Base-by-base conservation (phyloP, 345 rosid genomes). In the Boechera retrofracta region DNA sequence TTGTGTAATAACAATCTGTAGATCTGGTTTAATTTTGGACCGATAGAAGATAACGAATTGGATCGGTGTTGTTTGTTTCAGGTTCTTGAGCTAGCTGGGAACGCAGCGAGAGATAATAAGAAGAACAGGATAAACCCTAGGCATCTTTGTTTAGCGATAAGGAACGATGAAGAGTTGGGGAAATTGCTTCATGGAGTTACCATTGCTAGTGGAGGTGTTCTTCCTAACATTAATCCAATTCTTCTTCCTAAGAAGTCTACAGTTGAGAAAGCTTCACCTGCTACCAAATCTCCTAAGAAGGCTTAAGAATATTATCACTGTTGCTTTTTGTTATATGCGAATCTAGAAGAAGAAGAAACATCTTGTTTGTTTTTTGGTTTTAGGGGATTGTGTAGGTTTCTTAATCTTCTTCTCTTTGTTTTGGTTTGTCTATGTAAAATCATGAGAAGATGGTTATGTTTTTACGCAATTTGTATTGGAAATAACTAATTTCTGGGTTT, bases 101-200 rank as follows among this genome's bases (percentile, higher is more conserved):
- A 89, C 54, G 91, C 94, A 3, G 91, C 94, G 1, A 86, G 91
- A 10, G 91, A 87, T 55, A 87, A 89, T 72, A 89, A 89, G 81
- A 89, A 87, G 83, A 87, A 82, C 44, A 73, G 91, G 79, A 87
- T 89, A 49, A 86, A 84, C 69, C 94, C 94, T 0, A 69, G 91
- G 67, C 94, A 89, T 65, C 65, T 89, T 4, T 74, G 79, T 10
- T 29, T 89, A 21, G 94, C 91, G 2, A 79, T 89, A 13, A 80
- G 87, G 66, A 89, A 89, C 75, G 91, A 89, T 12, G 94, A 87
- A n/a, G 90, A 89, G 35, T 58, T 89, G 45, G 90, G 89, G 24
- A 86, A 85, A 49, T 70, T 89, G 73, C 86, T 89, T 2, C 83
- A 78, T 29, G 89, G 89, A 0, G 94, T 89, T 2, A 89, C 91